A percentile compares a stretch with the other conserved stretches of the same genome.
Evolutionary conservation across 129 eudicot species (phyloP).

Genomic region (Dittrichia graveolens): DNA sequence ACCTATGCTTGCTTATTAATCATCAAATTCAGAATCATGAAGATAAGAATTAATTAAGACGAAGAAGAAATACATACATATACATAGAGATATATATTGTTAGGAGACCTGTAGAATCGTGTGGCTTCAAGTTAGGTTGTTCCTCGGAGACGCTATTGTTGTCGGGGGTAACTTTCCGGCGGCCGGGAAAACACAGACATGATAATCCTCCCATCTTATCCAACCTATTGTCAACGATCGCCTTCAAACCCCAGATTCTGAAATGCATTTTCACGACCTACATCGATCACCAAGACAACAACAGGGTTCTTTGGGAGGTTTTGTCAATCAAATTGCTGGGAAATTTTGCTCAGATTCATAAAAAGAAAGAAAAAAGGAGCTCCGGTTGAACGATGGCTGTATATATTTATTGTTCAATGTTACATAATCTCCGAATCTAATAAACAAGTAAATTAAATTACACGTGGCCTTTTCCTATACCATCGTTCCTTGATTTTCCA

Average conservation of each 20-base stretch:
- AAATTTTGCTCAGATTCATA: not conserved
- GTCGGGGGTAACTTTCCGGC: constrained; percentile 33
- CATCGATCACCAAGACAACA: not conserved
- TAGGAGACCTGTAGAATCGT: constrained; percentile 38
- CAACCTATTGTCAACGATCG: constrained; percentile 15
- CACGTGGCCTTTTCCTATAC: no score
- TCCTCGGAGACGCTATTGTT: constrained; percentile 18
- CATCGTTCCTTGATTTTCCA: no score
- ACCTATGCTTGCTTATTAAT: not conserved
- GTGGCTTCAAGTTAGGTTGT: constrained; percentile 12
- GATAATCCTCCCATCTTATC: constrained; percentile 32
- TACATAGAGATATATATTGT: constrained; percentile 32
- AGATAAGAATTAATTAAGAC: constrained; percentile 7
- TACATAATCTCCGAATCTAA: no score
- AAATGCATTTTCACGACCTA: constrained; percentile 20
- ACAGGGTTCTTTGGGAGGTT: constrained; percentile 3
- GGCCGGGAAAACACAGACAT: constrained; percentile 38
- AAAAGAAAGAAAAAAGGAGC: no score
- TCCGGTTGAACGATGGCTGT: no score
- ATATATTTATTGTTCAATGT: no score
- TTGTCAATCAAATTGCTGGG: constrained; percentile 1
- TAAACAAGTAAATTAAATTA: no score
- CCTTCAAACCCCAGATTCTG: constrained; percentile 25
- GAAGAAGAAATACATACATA: constrained; percentile 42
- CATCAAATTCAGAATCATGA: not conserved